Evolutionary conservation across 1,139 yeast genomes (phyloP).

Genomic region (Lodderomyces pseudojiufengensis): DNA sequence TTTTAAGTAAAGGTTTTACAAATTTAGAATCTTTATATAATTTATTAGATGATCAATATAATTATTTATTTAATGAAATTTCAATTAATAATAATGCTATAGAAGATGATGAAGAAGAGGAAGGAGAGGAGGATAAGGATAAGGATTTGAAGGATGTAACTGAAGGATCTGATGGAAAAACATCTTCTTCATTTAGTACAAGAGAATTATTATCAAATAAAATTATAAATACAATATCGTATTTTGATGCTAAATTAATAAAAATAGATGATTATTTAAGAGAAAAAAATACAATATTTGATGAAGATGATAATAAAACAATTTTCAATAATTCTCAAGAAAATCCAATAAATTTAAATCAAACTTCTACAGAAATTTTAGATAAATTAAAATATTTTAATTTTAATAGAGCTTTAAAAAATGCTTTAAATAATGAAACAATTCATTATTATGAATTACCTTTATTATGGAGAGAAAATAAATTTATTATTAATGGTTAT

Average conservation of each 20-base stretch:
- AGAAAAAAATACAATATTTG: conserved; percentile 31
- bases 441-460: conserved; percentile 83
- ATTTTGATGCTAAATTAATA: conserved; percentile 52
- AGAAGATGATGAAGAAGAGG: conserved; percentile 7
- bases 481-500: conserved; percentile 79
- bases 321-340: too few species aligned
- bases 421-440: conserved; percentile 45
- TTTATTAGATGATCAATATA: conserved; percentile 55
- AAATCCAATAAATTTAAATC: too few species aligned
- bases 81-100: neutral
- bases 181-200: neutral
- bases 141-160: conserved; percentile 27
- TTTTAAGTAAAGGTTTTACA: conserved; percentile 40
- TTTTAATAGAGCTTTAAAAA: conserved; percentile 54
- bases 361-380: conserved; percentile 20
- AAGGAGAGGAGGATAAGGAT: conserved; percentile 49
- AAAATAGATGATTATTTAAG: conserved; percentile 49
- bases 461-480: conserved; percentile 89
- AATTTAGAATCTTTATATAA: conserved; percentile 47
- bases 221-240: conserved; percentile 50
- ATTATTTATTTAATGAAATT: conserved; percentile 25
- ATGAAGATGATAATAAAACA: conserved; percentile 22
- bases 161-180: conserved; percentile 12
- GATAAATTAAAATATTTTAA: conserved; percentile 48
- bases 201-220: conserved; percentile 39